Evolutionary conservation across 2,329 filamentous ascomycete species (phyloP).

Genomic region (Exophiala alcalophila): DNA sequence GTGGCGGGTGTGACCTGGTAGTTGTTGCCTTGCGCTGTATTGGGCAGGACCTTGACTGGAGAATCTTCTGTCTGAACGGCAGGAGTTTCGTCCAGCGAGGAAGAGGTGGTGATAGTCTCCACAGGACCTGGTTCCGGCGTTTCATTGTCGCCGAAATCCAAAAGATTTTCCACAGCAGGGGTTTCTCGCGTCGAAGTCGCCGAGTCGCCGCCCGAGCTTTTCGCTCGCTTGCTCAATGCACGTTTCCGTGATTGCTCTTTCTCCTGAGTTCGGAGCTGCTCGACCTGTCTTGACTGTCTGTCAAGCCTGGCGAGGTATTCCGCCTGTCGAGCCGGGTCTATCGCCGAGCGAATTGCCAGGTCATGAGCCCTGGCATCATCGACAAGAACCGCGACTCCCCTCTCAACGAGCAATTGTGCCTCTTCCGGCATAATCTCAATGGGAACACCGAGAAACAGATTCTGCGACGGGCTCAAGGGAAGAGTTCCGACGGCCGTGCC

Average conservation of each 20-base stretch:
- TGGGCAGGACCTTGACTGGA: conserved; percentile 2
- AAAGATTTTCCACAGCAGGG: not conserved
- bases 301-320: conserved; percentile 60
- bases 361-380: conserved; percentile 74
- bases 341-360: conserved; percentile 58
- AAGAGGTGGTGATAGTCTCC: not conserved
- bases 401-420: conserved; percentile 74
- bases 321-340: conserved; percentile 56
- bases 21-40: conserved; percentile 3
- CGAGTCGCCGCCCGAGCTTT: conserved; percentile 33
- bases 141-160: conserved; percentile 12
- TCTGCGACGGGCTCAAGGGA: conserved; percentile 90
- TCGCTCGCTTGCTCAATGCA: conserved; percentile 50
- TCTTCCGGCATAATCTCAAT: conserved; percentile 90
- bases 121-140: conserved; percentile 14
- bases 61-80: conserved; percentile 2
- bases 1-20: conserved; percentile 49
- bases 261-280: conserved; percentile 45
- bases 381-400: conserved; percentile 71
- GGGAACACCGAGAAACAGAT: conserved; percentile 85
- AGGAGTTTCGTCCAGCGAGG: conserved; percentile 2
- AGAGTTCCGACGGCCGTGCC: conserved; percentile 83
- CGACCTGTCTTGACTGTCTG: conserved; percentile 53
- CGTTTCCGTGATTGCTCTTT: conserved; percentile 52
- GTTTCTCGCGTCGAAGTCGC: not conserved